A percentile compares a stretch with the other conserved stretches of the same genome.
Conservation (phyloP, 331 rosid species). For the Rosa hybrid region DNA sequence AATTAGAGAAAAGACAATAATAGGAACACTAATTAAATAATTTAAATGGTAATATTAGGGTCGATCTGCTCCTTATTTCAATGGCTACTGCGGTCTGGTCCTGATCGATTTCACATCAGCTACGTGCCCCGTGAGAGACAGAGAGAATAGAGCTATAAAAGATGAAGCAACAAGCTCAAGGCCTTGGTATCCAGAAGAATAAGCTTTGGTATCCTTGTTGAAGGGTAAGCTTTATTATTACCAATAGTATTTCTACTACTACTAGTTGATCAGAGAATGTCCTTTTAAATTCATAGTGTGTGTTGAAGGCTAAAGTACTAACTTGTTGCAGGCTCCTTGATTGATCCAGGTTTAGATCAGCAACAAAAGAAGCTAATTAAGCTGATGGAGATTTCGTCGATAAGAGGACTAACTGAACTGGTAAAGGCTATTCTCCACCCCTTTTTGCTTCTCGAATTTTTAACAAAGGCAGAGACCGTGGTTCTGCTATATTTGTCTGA, state of each 20-base stretch:
- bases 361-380: constrained; percentile 17
- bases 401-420: constrained; percentile 55
- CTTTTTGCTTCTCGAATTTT: neutral
- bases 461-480: neutral
- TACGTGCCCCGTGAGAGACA: neutral
- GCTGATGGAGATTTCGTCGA: constrained; percentile 60
- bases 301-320: neutral
- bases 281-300: no score
- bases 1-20: neutral
- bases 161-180: constrained; percentile 12
- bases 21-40: neutral
- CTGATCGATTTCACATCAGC: constrained; percentile 1
- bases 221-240: neutral
- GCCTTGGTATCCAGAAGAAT: constrained; percentile 3
- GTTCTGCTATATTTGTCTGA: neutral
- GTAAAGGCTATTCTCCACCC: constrained; percentile 34
- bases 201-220: neutral
- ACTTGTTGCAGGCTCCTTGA: neutral
- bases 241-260: neutral
- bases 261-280: neutral
- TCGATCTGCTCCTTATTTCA: neutral
- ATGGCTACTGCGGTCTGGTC: neutral
- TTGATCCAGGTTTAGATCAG: constrained; percentile 9
- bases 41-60: neutral
- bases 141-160: neutral